Base-by-base conservation (phyloP, 441 rosid genomes). In the Adansonia gregorii region DNA sequence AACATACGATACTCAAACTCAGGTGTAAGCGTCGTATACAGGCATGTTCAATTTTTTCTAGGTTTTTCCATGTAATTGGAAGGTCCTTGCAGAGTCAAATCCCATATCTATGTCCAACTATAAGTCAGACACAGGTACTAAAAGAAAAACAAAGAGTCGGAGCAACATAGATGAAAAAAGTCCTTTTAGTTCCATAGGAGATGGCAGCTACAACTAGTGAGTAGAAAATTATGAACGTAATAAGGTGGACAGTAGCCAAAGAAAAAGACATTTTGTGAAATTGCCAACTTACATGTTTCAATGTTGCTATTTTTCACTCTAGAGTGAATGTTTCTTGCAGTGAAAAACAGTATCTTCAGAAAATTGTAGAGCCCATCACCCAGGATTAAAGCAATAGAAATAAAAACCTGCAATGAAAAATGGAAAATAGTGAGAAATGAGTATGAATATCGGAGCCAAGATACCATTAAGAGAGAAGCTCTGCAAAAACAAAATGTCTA, bases 301-400 rank as follows among this genome's bases (percentile, higher is more conserved):
- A 58, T 58, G 70, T 79, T 78, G 17, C 65, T 83, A 64, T 74
- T 80, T 70, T 81, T 89, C 76, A 56, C 48, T 76, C 76, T 84
- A 67, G 80, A 52, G 39, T 69, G 80, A 70, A 95, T 86, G 86
- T 74, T 91, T 75, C 76, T 67, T 43, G 90, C 91, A 22, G 90
- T 89, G 73, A 83, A 86, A 70, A 60, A 81, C 48, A 96, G 84
- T 59, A 93, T 92, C 88, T 94, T 96, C 78, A 93, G 82, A 86
- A 96, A 96, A 74, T 96, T 94, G 91, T 94, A 94, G 75, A 96
- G 90, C 3, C 99, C 98, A 64, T 96, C 99, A 24, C 98, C 98
- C 0, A 96, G 89, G 74, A 96, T 93, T 74, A 94, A 80, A 58
- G 99, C 84, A 71, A 96, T 92, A 17, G 98, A 88, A 82, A 96